Evolutionary conservation across 768 basidiomycete genomes (phyloP), one percentile per base, ranked within the genome.

Genomic region (Agaricus blazei): DNA sequence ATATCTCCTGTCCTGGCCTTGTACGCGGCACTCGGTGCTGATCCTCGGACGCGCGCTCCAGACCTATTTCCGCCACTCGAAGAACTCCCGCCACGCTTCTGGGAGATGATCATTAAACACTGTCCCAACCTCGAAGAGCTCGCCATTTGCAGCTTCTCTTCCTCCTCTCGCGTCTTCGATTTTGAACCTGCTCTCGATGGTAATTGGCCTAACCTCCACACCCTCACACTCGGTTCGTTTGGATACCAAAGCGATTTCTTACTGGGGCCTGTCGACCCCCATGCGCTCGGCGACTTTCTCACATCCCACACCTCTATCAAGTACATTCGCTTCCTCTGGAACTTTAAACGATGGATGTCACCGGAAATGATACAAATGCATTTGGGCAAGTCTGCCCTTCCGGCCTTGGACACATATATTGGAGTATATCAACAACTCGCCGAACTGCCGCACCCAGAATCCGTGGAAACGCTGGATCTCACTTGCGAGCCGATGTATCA

Each of bases 61-160:
- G 75, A 74, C 8, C 61, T 72, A 11, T 77, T 77, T 56, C 76
- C 73, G 1, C 48, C 59, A 1, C 67, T 67, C 12, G 76, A 78
- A 60, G 50, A 59, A 4, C 72, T 80, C 24, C 78, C 78, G 1
- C 48, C 59, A 4, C 64, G 63, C 3, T 72, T 79, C 45, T 80
- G 78, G 78, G 69, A 73, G 38, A 80, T 81, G 79, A 65, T 81
- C 34, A 60, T 75, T 6, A 59, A 68, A 15, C 74, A 71, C 29
- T 77, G 75, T 59, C 76, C 78, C 0, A 66, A 77, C 43, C 70
- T 81, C n/a, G 69, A 75, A 58, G 77, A 79, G 56, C 72, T 81
- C 40, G 71, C 73, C 7, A 71, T 81, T 26, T 78, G 77, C 61
- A 75, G 75, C 51, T 79, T 79, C 62, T 79, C 79, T 15, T 71